A percentile compares a stretch with the other conserved stretches of the same genome.
Conservation (phyloP, 306 rosid genomes). For the Sicyos edulis region DNA sequence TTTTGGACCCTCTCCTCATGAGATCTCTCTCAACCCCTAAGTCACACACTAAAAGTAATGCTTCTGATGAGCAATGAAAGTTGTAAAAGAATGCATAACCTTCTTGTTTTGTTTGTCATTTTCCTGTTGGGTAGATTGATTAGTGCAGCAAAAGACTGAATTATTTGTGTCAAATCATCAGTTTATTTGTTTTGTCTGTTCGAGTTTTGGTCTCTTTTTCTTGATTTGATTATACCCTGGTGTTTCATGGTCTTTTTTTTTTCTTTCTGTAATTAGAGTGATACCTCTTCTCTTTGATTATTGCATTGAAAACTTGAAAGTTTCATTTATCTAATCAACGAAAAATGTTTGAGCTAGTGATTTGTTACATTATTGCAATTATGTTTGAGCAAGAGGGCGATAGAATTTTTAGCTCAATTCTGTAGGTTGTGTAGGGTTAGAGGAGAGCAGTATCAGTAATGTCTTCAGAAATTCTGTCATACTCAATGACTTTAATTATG, state of each 20-base stretch:
- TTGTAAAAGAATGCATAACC: neutral
- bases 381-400: neutral
- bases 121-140: neutral
- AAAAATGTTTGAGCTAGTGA: neutral
- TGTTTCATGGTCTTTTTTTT: neutral
- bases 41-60: neutral
- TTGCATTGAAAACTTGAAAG: neutral
- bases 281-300: neutral
- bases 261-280: neutral
- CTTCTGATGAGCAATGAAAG: neutral
- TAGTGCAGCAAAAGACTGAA: neutral
- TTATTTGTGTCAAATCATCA: neutral
- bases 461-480: neutral
- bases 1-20: too few species aligned
- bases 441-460: neutral
- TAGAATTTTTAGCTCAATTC: neutral
- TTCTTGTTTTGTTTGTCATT: neutral
- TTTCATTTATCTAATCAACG: neutral
- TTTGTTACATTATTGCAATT: neutral
- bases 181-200: neutral
- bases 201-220: neutral
- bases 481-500: neutral
- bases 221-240: neutral
- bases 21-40: too few species aligned
- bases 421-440: conserved; percentile 1